These are phyloP conservation scores for Colletotrichum coccodes DNA, from an alignment of 2,329 filamentous ascomycete species.

Conservation along the genomic window DNA sequence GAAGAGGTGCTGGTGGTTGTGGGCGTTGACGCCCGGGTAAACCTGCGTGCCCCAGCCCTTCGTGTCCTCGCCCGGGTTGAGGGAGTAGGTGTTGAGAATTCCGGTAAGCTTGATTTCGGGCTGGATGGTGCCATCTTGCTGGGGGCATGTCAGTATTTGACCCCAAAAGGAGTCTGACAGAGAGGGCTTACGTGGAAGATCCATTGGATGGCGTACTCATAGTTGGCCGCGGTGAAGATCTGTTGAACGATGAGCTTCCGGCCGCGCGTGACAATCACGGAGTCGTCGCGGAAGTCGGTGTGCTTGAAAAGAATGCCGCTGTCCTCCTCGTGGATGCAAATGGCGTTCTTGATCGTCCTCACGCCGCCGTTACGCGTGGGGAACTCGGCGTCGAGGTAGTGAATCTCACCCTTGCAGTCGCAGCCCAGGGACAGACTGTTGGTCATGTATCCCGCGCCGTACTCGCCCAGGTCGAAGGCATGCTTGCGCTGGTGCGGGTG, in stretches of 20 bases:
- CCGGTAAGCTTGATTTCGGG: constrained; percentile 92
- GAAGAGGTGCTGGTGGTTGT: constrained; percentile 97
- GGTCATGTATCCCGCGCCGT: constrained; percentile 85
- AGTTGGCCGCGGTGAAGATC: constrained; percentile 95
- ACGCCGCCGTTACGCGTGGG: constrained; percentile 81
- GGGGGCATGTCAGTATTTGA: constrained; percentile 34
- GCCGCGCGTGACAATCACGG: constrained; percentile 84
- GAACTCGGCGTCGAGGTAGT: constrained; percentile 90
- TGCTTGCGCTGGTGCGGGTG: constrained; percentile 84
- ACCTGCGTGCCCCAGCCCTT: constrained; percentile 92
- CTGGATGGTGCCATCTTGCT: constrained; percentile 90
- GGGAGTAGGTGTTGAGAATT: constrained; percentile 90
- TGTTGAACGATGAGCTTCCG: constrained; percentile 89
- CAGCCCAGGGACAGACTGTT: constrained; percentile 81
- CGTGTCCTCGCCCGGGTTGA: constrained; percentile 83
- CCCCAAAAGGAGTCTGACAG: accelerated
- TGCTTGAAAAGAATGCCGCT: constrained; percentile 93
- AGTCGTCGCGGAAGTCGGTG: constrained; percentile 92
- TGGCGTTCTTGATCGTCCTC: constrained; percentile 88
- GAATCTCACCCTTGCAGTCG: constrained; percentile 90
- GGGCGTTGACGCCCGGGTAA: constrained; percentile 88
- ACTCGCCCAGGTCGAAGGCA: constrained; percentile 84
- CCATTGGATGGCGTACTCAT: constrained; percentile 84
- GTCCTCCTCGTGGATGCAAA: constrained; percentile 96
- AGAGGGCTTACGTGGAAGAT: constrained; percentile 72